Evolutionary conservation across 352 stramenopile species (phyloP).

Genomic region (Pythium utonaiense): DNA sequence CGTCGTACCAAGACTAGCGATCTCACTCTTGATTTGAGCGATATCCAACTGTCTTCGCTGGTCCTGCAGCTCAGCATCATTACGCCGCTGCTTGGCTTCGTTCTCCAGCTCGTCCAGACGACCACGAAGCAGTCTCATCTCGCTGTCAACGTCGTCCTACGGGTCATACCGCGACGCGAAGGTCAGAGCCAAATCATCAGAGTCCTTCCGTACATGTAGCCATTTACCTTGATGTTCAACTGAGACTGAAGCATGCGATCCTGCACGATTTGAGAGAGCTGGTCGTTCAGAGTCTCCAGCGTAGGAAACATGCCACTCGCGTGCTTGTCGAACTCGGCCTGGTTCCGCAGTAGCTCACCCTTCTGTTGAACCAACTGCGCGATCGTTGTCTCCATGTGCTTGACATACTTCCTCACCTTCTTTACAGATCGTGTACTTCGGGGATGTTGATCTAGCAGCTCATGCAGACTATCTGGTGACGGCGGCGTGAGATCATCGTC

Average conservation of each 20-base stretch:
- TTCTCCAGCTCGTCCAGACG: conserved; percentile 71
- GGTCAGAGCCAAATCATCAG: neutral
- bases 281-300: conserved; percentile 72
- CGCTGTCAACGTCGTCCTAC: conserved; percentile 60
- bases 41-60: conserved; percentile 68
- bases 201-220: neutral
- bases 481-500: conserved; percentile 13
- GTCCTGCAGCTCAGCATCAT: conserved; percentile 79
- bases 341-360: conserved; percentile 68
- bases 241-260: conserved; percentile 53
- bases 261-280: conserved; percentile 75
- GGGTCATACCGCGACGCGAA: neutral
- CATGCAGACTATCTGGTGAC: conserved; percentile 8
- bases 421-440: conserved; percentile 32
- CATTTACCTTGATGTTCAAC: conserved; percentile 39
- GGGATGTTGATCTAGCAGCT: conserved; percentile 17
- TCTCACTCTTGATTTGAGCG: conserved; percentile 69
- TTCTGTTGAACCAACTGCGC: conserved; percentile 75
- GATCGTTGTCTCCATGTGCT: conserved; percentile 81
- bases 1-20: conserved; percentile 62
- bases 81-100: conserved; percentile 59
- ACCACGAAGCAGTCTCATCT: conserved; percentile 69
- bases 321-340: conserved; percentile 79
- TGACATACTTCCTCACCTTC: conserved; percentile 65
- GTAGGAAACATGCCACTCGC: conserved; percentile 82